A percentile compares a stretch with the other conserved stretches of the same genome.
These are phyloP conservation scores for Aureococcus anophagefferens DNA, from an alignment of 108 stramenopile genomes.

Conservation along the genomic window DNA sequence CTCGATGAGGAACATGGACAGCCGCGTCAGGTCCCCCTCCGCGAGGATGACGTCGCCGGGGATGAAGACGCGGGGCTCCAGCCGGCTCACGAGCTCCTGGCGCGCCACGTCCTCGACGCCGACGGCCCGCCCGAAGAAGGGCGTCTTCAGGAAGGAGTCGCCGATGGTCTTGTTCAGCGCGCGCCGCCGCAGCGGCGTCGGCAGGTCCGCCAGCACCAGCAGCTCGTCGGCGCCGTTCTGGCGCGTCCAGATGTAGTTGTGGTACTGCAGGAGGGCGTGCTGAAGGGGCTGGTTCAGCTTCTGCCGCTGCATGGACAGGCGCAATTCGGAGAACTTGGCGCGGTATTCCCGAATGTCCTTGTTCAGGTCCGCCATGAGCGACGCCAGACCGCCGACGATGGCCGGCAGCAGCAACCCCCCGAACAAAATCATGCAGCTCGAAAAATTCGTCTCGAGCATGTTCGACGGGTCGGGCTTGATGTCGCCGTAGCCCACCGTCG, in stretches of 20 bases:
- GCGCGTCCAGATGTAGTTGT: conserved; percentile 45
- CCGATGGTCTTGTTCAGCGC: conserved; percentile 35
- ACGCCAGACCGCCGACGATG: conserved; percentile 45
- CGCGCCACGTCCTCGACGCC: conserved; percentile 26
- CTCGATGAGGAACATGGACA: conserved; percentile 40
- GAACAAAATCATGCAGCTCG: conserved; percentile 33
- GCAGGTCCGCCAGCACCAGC: conserved; percentile 33
- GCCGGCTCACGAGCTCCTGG: conserved; percentile 22
- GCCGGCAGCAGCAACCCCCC: conserved; percentile 45
- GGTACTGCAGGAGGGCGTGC: conserved; percentile 29
- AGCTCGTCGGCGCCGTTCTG: conserved; percentile 43
- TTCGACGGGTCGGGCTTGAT: conserved; percentile 31
- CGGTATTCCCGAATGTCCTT: conserved; percentile 13
- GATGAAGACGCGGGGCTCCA: conserved; percentile 36
- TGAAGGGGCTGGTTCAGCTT: conserved; percentile 15
- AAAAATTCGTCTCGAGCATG: conserved; percentile 31
- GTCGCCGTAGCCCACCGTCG: conserved; percentile 47
- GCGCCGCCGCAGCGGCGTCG: conserved; percentile 26
- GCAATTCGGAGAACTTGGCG: conserved; percentile 2
- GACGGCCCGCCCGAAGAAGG: conserved; percentile 25
- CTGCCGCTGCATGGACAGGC: conserved; percentile 18
- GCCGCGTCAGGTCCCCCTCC: conserved; percentile 30
- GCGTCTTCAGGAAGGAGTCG: conserved; percentile 16
- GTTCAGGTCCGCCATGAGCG: conserved; percentile 42
- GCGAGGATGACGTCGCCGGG: conserved; percentile 33